Conservation (phyloP, 1,284 basidiomycete species). For the Melampsora americana region DNA sequence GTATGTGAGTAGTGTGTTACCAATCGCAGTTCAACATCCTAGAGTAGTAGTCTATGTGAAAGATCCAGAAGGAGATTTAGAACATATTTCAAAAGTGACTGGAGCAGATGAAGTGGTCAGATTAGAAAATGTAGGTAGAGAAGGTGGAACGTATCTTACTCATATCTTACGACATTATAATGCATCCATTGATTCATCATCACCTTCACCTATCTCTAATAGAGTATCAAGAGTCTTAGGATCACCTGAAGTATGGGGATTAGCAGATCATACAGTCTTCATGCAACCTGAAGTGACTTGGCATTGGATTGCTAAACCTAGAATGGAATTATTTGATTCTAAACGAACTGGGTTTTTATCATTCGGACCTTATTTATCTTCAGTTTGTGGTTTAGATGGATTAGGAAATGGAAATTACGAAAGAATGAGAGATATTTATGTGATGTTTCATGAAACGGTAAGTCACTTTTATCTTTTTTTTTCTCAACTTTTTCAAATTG, state of each 20-base stretch:
- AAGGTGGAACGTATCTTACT: constrained; percentile 53
- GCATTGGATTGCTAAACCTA: constrained; percentile 53
- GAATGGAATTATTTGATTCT: constrained; percentile 48
- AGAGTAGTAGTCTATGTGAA: constrained; percentile 52
- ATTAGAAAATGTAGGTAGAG: constrained; percentile 52
- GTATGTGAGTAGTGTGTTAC: constrained; percentile 43
- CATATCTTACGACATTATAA: constrained; percentile 51
- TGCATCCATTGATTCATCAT: neutral
- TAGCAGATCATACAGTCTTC: constrained; percentile 53
- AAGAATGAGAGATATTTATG: constrained; percentile 29
- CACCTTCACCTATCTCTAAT: neutral
- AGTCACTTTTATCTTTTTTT: constrained; percentile 18
- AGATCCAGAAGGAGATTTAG: constrained; percentile 45
- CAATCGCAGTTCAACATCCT: constrained; percentile 23
- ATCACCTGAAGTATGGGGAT: constrained; percentile 19
- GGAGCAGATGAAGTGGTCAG: constrained; percentile 51
- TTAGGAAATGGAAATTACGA: constrained; percentile 35
- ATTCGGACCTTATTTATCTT: constrained; percentile 53
- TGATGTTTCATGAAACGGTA: constrained; percentile 21
- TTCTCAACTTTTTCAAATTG: constrained; percentile 48
- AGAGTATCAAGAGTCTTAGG: neutral
- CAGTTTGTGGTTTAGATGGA: constrained; percentile 49
- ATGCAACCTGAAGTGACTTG: constrained; percentile 56
- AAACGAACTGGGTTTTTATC: constrained; percentile 53
- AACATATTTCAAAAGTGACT: constrained; percentile 44